These are phyloP conservation scores for Neurospora sp. DNA, from an alignment of 495 filamentous ascomycete species.

Conservation along the genomic window DNA sequence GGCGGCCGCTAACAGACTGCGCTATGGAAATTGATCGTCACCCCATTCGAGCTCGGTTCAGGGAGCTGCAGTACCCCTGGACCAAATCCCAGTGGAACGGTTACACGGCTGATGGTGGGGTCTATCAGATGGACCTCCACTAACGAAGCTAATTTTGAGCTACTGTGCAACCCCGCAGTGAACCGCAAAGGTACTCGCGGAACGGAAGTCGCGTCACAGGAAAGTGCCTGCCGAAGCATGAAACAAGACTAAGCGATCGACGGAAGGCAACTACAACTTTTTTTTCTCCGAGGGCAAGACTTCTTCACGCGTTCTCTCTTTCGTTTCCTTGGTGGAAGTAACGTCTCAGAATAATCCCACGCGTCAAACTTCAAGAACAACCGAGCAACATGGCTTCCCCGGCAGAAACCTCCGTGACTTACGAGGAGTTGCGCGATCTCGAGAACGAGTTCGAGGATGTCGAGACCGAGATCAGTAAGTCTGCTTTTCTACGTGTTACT, in stretches of 20 bases:
- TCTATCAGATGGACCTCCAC: neutral
- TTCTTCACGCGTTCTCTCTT: neutral
- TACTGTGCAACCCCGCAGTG: neutral
- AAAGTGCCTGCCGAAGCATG: neutral
- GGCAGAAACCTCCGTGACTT: conserved; percentile 35
- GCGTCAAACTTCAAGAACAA: neutral
- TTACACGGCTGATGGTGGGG: neutral
- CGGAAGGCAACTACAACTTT: neutral
- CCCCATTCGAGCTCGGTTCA: neutral
- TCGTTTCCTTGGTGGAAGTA: neutral
- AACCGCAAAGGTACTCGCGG: neutral
- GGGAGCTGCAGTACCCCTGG: neutral
- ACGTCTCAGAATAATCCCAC: neutral
- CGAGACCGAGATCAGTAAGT: conserved; percentile 60
- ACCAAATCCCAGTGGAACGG: neutral
- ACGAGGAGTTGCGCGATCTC: conserved; percentile 49
- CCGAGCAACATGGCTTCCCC: conserved; percentile 6
- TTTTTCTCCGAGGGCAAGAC: neutral
- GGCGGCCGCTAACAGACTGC: neutral
- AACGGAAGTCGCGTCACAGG: neutral
- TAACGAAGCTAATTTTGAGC: neutral
- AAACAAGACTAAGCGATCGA: neutral
- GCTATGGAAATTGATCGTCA: neutral
- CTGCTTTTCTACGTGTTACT: neutral
- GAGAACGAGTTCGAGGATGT: conserved; percentile 63